Evolutionary conservation across 805 yeast species (phyloP).

Genomic region (Blastobotrys peoriensis): DNA sequence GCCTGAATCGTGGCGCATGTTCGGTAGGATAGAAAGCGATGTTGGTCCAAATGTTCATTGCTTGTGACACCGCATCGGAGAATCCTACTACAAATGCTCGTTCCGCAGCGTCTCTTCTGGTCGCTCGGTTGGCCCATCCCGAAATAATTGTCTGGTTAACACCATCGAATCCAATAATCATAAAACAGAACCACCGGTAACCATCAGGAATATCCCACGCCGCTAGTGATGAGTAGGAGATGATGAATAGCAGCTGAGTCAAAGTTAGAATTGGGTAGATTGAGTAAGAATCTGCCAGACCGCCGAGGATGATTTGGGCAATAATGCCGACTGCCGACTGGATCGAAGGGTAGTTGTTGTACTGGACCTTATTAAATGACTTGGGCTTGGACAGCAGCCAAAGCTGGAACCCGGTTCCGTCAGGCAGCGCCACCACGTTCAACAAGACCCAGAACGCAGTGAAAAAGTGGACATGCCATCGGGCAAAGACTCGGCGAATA

Average conservation of each 20-base stretch:
- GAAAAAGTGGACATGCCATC: slow-evolving; percentile 32
- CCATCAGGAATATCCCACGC: slow-evolving; percentile 39
- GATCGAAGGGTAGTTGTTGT: slow-evolving; percentile 38
- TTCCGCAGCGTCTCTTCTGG: slow-evolving; percentile 31
- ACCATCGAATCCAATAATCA: slow-evolving; percentile 33
- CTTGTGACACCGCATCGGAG: slow-evolving; percentile 36
- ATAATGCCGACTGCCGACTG: slow-evolving; percentile 38
- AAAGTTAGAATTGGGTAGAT: slow-evolving; percentile 34
- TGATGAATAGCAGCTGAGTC: slow-evolving; percentile 31
- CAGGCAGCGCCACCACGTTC: slow-evolving; percentile 37
- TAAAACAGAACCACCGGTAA: slow-evolving; percentile 36
- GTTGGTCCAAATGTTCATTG: slow-evolving; percentile 42
- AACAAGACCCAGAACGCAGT: slow-evolving; percentile 33
- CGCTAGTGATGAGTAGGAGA: slow-evolving; percentile 35
- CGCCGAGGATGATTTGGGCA: slow-evolving; percentile 36
- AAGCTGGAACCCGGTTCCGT: slow-evolving; percentile 37
- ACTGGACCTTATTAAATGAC: slow-evolving; percentile 31
- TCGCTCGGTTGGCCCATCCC: slow-evolving; percentile 37
- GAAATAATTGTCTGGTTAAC: slow-evolving; percentile 38
- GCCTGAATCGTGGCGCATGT: slow-evolving; percentile 36
- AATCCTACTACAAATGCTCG: slow-evolving; percentile 32
- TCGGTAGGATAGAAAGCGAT: slow-evolving; percentile 39
- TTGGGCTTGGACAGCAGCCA: slow-evolving; percentile 32
- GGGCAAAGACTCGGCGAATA: slow-evolving; percentile 21
- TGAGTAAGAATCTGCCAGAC: slow-evolving; percentile 34